Base-by-base conservation (phyloP, 192 early-diverging fungal genomes). In the Coemansia sp. region DNA sequence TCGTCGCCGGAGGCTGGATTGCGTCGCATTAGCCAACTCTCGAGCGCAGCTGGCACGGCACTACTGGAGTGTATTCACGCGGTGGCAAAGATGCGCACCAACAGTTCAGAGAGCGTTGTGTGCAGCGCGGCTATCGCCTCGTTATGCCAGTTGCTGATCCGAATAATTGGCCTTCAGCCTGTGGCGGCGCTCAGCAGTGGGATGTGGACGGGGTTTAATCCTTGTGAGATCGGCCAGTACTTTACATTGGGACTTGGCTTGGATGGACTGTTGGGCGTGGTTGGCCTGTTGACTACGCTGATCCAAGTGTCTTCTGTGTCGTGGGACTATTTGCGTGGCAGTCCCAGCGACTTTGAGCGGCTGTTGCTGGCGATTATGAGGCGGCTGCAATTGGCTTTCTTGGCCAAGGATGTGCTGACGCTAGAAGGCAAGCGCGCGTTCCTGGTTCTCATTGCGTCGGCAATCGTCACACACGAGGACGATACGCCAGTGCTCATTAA, bases 381-480 rank as follows among this genome's bases (percentile, higher is more conserved):
- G 21, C 68, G 76, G 9, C 59, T 83, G 33, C 75, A 69, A 2
- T 40, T 53, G 10, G 80, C 80, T 16, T 75, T 72, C 47, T 39
- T 63, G 4, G 30, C 35, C 11, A 46, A 55, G 32, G 76, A 83
- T 35, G 30, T 17, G 7, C 69, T 39, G 21, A 72, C 69, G 68
- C 64, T 83, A 33, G 75, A 75, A 17, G 66, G 63, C 19, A 69
- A 83, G 46, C 75, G 69, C 40, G 64, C 47, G 39, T 61, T 83
- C 13, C 28, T 83, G 59, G 73, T 75, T 19, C 64, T 83, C 19
- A 61, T 77, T 17, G 80, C 80, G 6, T 66, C 76, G 16, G 73
- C 69, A 1, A 67, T 83, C 9, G 69, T 77, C 26, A 70, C 33
- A 26, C 69, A 77, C 7, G 80, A 77, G 16, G 67, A 67, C 1